phyloP scores from a whole-genome alignment of 2,329 filamentous ascomycete genomes.

The Pseudocercospora fijiensis region DNA sequence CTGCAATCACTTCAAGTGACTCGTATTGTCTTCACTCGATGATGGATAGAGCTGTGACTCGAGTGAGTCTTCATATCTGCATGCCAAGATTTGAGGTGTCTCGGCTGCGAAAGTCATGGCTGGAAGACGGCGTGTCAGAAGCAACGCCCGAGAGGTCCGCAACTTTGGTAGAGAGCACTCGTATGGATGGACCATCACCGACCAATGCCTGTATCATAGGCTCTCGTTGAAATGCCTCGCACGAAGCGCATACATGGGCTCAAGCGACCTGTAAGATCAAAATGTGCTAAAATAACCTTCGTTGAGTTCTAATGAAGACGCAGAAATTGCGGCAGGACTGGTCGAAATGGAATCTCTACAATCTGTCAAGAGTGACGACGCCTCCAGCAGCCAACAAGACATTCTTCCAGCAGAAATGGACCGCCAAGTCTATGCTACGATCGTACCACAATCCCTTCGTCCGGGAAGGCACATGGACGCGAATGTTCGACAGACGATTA shows the following conservation, averaged over 20 bases:
- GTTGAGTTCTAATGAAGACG: conserved; percentile 14
- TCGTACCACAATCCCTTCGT: conserved; percentile 95
- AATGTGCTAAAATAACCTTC: neutral
- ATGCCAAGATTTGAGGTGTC: neutral
- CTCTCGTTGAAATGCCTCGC: conserved; percentile 31
- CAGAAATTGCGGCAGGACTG: conserved; percentile 94
- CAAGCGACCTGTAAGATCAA: conserved; percentile 42
- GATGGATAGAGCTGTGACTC: neutral
- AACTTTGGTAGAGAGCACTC: neutral
- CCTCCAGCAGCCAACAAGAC: conserved; percentile 56
- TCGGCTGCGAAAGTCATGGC: conserved; percentile 5
- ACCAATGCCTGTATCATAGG: neutral
- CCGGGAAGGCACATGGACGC: conserved; percentile 87
- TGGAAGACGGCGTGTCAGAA: neutral
- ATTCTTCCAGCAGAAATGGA: conserved; percentile 99
- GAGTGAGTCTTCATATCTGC: neutral
- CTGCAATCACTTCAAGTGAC: neutral
- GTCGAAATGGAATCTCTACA: conserved; percentile 81
- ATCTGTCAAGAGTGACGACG: conserved; percentile 61
- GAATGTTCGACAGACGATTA: conserved; percentile 82
- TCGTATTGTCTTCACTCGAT: neutral
- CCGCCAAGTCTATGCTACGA: conserved; percentile 76
- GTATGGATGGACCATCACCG: neutral
- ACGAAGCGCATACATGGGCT: conserved; percentile 62
- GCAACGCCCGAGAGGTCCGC: conserved; percentile 6